phyloP scores from a whole-genome alignment of 306 rosid genomes.

The Rubus idaeus region DNA sequence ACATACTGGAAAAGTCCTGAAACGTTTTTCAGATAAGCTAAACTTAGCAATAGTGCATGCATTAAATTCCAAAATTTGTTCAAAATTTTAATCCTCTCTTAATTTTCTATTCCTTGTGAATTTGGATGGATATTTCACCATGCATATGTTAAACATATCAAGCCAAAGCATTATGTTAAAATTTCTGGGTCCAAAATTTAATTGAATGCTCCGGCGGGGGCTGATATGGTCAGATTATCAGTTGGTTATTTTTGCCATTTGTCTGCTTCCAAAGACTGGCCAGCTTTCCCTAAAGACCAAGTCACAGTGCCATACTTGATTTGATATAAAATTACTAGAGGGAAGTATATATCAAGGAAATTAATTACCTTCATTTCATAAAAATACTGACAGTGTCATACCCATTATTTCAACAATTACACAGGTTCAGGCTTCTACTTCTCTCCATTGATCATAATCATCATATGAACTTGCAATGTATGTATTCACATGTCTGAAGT shows the following conservation, averaged over 20 bases:
- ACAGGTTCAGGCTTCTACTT: neutral
- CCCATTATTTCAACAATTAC: neutral
- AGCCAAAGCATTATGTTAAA: neutral
- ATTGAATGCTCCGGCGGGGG: conserved; percentile 16
- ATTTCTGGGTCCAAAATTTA: neutral
- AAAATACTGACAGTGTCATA: too few relatives aligned
- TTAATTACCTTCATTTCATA: too few relatives aligned
- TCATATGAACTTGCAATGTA: neutral
- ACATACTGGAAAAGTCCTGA: neutral
- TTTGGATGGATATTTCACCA: neutral
- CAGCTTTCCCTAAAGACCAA: neutral
- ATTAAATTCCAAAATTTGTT: conserved; percentile 11
- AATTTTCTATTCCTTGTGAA: neutral
- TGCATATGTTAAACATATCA: conserved; percentile 3
- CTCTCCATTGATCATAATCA: neutral
- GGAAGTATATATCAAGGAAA: too few relatives aligned
- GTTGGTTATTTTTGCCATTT: conserved; percentile 2
- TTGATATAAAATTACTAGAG: neutral
- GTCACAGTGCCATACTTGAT: conserved; percentile 8
- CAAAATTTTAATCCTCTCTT: neutral
- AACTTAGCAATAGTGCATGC: neutral
- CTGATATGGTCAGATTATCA: neutral
- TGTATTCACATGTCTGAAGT: too few relatives aligned
- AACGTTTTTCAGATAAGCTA: neutral
- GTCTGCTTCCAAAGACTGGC: conserved; percentile 4